A percentile compares a stretch with the other conserved stretches of the same genome.
These are phyloP conservation scores for Craterostigma plantagineum DNA, from an alignment of 257 asterid species.

Conservation along the genomic window DNA sequence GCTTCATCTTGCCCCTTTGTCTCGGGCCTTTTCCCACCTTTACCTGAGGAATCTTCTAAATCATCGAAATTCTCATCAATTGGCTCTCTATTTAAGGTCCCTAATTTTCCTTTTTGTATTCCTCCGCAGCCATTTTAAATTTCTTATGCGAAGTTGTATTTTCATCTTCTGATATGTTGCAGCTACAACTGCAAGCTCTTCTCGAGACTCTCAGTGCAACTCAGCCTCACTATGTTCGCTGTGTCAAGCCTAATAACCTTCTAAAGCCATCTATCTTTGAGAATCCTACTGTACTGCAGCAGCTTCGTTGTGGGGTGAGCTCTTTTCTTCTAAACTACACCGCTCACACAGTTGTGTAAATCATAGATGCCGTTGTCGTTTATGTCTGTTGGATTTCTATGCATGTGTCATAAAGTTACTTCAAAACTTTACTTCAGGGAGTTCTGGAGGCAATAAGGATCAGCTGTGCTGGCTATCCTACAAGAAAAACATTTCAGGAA, in stretches of 20 bases:
- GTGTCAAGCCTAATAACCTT: conserved; percentile 77
- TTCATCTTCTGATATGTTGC: conserved; percentile 13
- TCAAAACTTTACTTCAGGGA: conserved; percentile 30
- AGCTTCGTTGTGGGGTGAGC: conserved; percentile 90
- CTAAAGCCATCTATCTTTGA: conserved; percentile 75
- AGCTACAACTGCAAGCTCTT: conserved; percentile 86
- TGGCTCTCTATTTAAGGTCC: conserved; percentile 78
- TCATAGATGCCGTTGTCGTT: background rate
- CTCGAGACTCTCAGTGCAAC: conserved; percentile 74
- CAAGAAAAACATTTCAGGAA: conserved; percentile 59
- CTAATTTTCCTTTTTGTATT: conserved; percentile 9
- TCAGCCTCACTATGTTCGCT: conserved; percentile 80
- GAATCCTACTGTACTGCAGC: conserved; percentile 65
- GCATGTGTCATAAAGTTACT: conserved; percentile 9
- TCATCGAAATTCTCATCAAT: conserved; percentile 77
- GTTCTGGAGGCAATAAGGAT: conserved; percentile 94
- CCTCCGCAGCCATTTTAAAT: conserved; percentile 5
- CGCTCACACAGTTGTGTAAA: no score
- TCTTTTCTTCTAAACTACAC: background rate
- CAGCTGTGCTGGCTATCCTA: conserved; percentile 94
- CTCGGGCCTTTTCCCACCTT: conserved; percentile 59
- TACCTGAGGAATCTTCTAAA: conserved; percentile 72
- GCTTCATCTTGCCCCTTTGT: conserved; percentile 68
- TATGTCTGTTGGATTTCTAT: conserved; percentile 3
- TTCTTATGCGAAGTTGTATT: conserved; percentile 9